Conservation (phyloP, 768 basidiomycete genomes). For the Chlorophyllum brunneum region DNA sequence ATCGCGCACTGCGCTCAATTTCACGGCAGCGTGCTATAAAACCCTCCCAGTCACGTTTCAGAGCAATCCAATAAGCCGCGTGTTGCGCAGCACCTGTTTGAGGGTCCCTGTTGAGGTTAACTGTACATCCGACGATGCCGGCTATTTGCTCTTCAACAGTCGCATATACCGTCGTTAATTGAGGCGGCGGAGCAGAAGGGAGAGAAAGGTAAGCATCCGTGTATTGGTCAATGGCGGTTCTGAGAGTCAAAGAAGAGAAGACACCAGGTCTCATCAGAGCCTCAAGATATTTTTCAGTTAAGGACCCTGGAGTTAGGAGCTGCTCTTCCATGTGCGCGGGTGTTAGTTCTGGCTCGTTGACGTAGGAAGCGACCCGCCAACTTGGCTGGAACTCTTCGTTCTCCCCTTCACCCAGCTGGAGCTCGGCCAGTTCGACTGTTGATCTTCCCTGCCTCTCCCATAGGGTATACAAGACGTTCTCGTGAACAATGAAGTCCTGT, state of each 20-base stretch:
- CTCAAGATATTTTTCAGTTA: constrained; percentile 76
- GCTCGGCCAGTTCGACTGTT: constrained; percentile 53
- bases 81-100: constrained; percentile 79
- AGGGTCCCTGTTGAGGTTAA: constrained; percentile 66
- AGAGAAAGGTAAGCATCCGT: constrained; percentile 65
- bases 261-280: constrained; percentile 84
- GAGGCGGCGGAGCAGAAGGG: constrained; percentile 52
- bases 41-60: constrained; percentile 95
- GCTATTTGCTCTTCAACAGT: constrained; percentile 74
- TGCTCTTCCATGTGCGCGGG: constrained; percentile 88
- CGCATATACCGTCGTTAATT: constrained; percentile 58
- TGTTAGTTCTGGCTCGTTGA: constrained; percentile 72
- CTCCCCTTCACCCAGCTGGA: constrained; percentile 36
- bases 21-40: constrained; percentile 89
- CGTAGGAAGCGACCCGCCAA: constrained; percentile 59
- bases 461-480: constrained; percentile 55
- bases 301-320: constrained; percentile 63
- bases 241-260: constrained; percentile 81
- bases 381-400: constrained; percentile 24
- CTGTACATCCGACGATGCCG: constrained; percentile 82
- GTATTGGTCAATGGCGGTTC: constrained; percentile 81
- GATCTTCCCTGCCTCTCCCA: constrained; percentile 84
- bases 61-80: constrained; percentile 75
- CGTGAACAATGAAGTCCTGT: constrained; percentile 70
- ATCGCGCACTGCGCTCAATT: constrained; percentile 81